Conservation (phyloP, 371 early-diverging fungal species). For the Apophysomyces sp. region DNA sequence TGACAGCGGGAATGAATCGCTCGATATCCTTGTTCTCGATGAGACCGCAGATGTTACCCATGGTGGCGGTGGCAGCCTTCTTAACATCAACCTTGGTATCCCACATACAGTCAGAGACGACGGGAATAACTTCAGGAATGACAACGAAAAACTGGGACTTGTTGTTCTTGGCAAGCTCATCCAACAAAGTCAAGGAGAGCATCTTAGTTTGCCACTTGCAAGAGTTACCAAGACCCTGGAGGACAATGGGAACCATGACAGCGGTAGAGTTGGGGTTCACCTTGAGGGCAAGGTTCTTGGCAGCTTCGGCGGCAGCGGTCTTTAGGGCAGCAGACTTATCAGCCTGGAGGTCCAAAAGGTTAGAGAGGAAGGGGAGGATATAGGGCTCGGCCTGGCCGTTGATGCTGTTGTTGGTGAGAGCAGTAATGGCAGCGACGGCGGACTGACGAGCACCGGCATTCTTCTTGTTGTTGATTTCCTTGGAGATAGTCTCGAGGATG, state of each 20-base stretch:
- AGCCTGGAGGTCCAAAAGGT: conserved; percentile 60
- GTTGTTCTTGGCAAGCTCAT: conserved; percentile 51
- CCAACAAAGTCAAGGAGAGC: conserved; percentile 57
- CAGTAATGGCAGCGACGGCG: conserved; percentile 62
- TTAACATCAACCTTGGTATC: conserved; percentile 72
- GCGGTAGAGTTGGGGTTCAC: conserved; percentile 56
- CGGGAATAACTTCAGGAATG: conserved; percentile 72
- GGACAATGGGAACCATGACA: conserved; percentile 57
- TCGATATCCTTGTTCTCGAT: conserved; percentile 68
- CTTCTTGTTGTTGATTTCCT: conserved; percentile 65
- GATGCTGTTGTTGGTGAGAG: conserved; percentile 45
- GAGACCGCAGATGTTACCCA: conserved; percentile 52
- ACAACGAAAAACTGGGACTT: conserved; percentile 56
- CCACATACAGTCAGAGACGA: conserved; percentile 71
- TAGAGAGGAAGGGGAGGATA: conserved; percentile 52
- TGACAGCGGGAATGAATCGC: conserved; percentile 62
- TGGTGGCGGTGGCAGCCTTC: conserved; percentile 50
- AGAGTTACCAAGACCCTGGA: conserved; percentile 59
- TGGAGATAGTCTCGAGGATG: conserved; percentile 54
- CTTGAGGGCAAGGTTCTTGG: conserved; percentile 46
- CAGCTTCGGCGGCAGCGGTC: conserved; percentile 57
- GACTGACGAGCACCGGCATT: conserved; percentile 63
- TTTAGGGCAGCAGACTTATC: conserved; percentile 67
- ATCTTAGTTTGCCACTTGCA: conserved; percentile 81
- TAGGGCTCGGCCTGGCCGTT: conserved; percentile 63